phyloP scores from a whole-genome alignment of 495 filamentous ascomycete species.

The Neurospora sp. region DNA sequence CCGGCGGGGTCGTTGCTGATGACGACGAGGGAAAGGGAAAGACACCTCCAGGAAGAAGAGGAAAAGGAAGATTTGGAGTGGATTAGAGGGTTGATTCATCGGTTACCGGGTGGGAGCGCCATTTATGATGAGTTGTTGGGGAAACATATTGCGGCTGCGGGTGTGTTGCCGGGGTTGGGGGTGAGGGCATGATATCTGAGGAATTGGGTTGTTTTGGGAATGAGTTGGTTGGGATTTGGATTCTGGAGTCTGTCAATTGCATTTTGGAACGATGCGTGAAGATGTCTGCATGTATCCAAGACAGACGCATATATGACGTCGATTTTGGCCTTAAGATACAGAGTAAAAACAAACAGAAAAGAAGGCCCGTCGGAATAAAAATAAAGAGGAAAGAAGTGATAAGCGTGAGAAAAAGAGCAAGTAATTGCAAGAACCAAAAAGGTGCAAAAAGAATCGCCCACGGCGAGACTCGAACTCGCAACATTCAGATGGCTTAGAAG shows the following conservation, averaged over 20 bases:
- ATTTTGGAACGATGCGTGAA: not conserved
- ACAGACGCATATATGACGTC: not conserved
- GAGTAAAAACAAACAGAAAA: not conserved
- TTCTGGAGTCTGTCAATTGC: not conserved
- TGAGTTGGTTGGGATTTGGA: not conserved
- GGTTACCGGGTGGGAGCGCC: not conserved
- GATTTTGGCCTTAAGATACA: not conserved
- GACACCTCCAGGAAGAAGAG: not conserved
- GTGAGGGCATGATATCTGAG: not conserved
- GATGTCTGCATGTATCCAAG: not conserved
- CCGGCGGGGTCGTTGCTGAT: not conserved
- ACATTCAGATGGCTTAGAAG: constrained; percentile 1
- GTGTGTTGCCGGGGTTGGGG: not conserved
- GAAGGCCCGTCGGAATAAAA: not conserved
- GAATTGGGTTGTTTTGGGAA: not conserved
- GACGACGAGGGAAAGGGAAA: not conserved
- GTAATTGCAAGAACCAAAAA: not conserved
- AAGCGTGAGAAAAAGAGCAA: not conserved
- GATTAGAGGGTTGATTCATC: not conserved
- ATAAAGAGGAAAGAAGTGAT: not conserved
- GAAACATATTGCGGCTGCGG: not conserved
- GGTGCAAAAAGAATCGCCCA: not conserved
- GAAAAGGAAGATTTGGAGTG: not conserved
- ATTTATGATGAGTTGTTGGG: not conserved
- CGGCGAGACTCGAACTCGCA: constrained; percentile 4